Conservation (phyloP, 1,139 yeast genomes). For the Debaryomyces nepalensis region DNA sequence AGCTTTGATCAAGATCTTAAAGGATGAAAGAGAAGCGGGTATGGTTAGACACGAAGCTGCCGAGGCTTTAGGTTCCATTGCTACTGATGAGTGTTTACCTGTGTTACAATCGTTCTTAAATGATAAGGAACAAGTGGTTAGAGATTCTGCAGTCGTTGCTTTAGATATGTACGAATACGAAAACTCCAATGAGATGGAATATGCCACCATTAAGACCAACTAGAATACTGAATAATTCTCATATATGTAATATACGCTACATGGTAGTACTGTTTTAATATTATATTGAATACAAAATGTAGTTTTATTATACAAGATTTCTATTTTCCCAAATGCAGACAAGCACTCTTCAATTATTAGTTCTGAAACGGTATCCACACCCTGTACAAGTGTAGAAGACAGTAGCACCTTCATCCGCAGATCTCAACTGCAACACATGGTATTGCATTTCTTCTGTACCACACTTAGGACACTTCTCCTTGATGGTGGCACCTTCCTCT, state of each 20-base stretch:
- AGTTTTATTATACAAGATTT: constrained; percentile 12
- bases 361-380: constrained; percentile 92
- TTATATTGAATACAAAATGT: constrained; percentile 14
- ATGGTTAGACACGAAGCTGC: constrained; percentile 99
- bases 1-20: constrained; percentile 77
- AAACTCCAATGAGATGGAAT: constrained; percentile 82
- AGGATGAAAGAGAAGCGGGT: constrained; percentile 81
- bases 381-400: constrained; percentile 93
- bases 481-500: constrained; percentile 93
- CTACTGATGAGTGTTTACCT: constrained; percentile 95
- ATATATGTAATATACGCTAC: constrained; percentile 9
- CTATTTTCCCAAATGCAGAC: not conserved
- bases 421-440: constrained; percentile 92
- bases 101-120: constrained; percentile 76
- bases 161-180: constrained; percentile 98
- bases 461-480: constrained; percentile 97
- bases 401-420: constrained; percentile 98
- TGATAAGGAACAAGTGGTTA: constrained; percentile 86
- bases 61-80: constrained; percentile 96
- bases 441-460: constrained; percentile 98
- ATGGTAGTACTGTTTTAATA: constrained; percentile 4
- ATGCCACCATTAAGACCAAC: constrained; percentile 51
- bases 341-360: constrained; percentile 61
- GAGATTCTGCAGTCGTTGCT: constrained; percentile 96
- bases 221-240: constrained; percentile 7